Percentiles rank a stretch among this genome's conserved stretches.
Conservation (phyloP, 2,329 filamentous ascomycete species). For the Arthrinium puccinioides region DNA sequence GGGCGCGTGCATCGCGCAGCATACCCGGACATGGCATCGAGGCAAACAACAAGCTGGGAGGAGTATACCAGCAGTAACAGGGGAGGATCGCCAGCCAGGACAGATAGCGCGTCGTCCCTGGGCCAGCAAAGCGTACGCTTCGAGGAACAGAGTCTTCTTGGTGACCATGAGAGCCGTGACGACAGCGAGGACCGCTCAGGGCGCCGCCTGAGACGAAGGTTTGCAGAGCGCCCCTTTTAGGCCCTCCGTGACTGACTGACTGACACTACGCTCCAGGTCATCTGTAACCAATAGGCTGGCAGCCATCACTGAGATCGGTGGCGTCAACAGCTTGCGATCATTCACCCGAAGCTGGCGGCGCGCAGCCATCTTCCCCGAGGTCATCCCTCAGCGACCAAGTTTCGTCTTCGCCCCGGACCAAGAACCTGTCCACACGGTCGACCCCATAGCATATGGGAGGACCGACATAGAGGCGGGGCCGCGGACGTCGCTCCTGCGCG, state of each 20-base stretch:
- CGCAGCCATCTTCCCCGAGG: constrained; percentile 80
- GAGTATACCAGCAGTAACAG: constrained; percentile 41
- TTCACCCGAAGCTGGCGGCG: constrained; percentile 91
- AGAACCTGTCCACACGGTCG: constrained; percentile 29
- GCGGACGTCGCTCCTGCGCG: constrained; percentile 39
- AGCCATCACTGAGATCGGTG: constrained; percentile 65
- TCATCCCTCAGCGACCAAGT: constrained; percentile 70
- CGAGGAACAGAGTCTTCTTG: constrained; percentile 39
- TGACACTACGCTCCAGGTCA: constrained; percentile 32
- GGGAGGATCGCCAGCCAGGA: constrained; percentile 28
- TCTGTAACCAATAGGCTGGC: constrained; percentile 51
- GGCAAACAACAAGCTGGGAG: constrained; percentile 32
- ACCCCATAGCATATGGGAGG: constrained; percentile 32
- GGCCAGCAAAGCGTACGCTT: constrained; percentile 32
- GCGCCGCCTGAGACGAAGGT: constrained; percentile 28
- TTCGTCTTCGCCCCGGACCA: constrained; percentile 61
- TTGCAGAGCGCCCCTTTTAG: constrained; percentile 5
- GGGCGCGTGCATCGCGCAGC: not conserved
- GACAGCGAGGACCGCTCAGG: constrained; percentile 24
- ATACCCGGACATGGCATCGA: constrained; percentile 10
- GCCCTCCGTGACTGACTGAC: not conserved
- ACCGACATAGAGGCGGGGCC: constrained; percentile 30
- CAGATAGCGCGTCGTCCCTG: constrained; percentile 31
- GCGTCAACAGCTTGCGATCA: constrained; percentile 88
- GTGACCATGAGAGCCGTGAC: constrained; percentile 27